Conservation (phyloP, 345 rosid genomes). For the Abelmoschus esculentus region DNA sequence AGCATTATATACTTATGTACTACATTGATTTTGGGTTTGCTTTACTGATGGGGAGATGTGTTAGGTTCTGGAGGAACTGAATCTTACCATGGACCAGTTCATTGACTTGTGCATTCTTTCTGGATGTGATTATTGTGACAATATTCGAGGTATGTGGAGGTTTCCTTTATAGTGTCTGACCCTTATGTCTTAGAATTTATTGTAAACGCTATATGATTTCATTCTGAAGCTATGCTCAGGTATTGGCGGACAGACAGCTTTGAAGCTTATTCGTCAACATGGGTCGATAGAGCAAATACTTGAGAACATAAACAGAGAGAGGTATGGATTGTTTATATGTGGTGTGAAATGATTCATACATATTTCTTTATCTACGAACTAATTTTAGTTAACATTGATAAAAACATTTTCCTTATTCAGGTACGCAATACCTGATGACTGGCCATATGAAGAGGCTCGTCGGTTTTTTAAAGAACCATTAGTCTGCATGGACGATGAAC, state of each 20-base stretch:
- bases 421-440: conserved; percentile 76
- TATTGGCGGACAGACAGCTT: conserved; percentile 81
- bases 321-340: conserved; percentile 29
- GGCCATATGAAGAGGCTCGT: conserved; percentile 89
- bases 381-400: not conserved
- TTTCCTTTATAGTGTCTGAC: not conserved
- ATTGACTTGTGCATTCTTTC: conserved; percentile 92
- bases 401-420: conserved; percentile 22
- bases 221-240: conserved; percentile 37
- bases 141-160: conserved; percentile 59
- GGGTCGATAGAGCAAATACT: conserved; percentile 77
- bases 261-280: conserved; percentile 93
- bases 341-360: not conserved
- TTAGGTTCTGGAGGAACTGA: conserved; percentile 81
- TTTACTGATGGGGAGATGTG: conserved; percentile 15
- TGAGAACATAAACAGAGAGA: conserved; percentile 79
- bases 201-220: not conserved
- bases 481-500: conserved; percentile 52
- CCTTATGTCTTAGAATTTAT: not conserved
- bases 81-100: conserved; percentile 89
- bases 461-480: conserved; percentile 73
- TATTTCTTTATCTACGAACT: not conserved
- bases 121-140: conserved; percentile 96
- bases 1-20: not conserved
- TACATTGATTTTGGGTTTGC: conserved; percentile 6